Evolutionary conservation across 805 yeast genomes (phyloP).

Genomic region (Metschnikowia chrysomelidarum): DNA sequence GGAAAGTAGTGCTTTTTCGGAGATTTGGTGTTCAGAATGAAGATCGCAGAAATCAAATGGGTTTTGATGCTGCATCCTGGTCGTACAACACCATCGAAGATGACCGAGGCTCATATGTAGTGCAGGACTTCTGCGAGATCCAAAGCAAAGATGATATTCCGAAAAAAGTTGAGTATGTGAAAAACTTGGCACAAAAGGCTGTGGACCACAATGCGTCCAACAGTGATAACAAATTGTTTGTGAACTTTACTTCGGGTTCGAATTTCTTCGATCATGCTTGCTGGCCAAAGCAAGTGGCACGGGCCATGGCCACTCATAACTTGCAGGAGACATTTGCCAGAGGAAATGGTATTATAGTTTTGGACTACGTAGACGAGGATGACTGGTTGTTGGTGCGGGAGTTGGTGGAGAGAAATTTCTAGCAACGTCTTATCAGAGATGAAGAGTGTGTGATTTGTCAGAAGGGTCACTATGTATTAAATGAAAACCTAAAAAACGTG

Average conservation of each 20-base stretch:
- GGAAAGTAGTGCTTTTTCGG: slow-evolving; percentile 64
- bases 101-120: slow-evolving; percentile 58
- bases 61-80: slow-evolving; percentile 71
- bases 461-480: no score
- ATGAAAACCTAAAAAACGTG: no score
- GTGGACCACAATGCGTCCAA: slow-evolving; percentile 43
- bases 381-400: slow-evolving; percentile 55
- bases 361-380: slow-evolving; percentile 64
- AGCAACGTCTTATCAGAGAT: no score
- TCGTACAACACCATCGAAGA: slow-evolving; percentile 61
- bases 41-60: slow-evolving; percentile 44
- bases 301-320: slow-evolving; percentile 43
- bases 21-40: slow-evolving; percentile 64
- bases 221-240: slow-evolving; percentile 52
- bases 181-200: slow-evolving; percentile 54
- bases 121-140: slow-evolving; percentile 76
- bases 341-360: slow-evolving; percentile 62
- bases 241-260: slow-evolving; percentile 73
- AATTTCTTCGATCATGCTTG: slow-evolving; percentile 67
- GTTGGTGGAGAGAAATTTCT: slow-evolving; percentile 52
- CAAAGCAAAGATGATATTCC: slow-evolving; percentile 49
- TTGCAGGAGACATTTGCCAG: slow-evolving; percentile 48
- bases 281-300: slow-evolving; percentile 71
- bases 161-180: slow-evolving; percentile 57
- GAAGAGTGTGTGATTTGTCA: no score